These are phyloP conservation scores for Emericellopsis terricola DNA, from an alignment of 495 filamentous ascomycete species.

Conservation along the genomic window DNA sequence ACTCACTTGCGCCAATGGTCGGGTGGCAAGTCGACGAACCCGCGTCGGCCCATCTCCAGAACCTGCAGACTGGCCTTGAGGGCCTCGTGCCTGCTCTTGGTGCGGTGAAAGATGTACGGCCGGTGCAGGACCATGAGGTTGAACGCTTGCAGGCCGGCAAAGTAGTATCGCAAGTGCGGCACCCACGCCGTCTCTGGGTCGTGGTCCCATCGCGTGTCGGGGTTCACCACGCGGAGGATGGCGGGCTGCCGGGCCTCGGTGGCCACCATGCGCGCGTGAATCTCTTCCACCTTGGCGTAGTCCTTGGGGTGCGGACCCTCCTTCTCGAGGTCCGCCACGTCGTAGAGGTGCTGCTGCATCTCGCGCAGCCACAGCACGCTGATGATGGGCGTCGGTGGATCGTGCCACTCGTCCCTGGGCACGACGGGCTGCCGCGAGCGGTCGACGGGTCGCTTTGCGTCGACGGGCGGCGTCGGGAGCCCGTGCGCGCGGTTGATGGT, in stretches of 20 bases:
- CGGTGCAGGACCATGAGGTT: constrained; percentile 43
- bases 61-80: constrained; percentile 35
- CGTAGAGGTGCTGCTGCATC: constrained; percentile 13
- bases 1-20: constrained; percentile 34
- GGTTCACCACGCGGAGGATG: constrained; percentile 30
- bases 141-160: constrained; percentile 29
- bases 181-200: constrained; percentile 34
- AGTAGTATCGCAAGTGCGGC: constrained; percentile 21
- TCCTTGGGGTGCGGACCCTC: constrained; percentile 32
- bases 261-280: constrained; percentile 30
- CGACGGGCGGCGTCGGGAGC: constrained; percentile 21
- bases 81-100: constrained; percentile 29
- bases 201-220: constrained; percentile 35
- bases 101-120: constrained; percentile 42
- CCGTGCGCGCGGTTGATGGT: constrained; percentile 27
- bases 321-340: constrained; percentile 27
- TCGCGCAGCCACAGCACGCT: constrained; percentile 18
- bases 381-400: constrained; percentile 25
- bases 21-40: constrained; percentile 28
- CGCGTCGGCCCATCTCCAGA: constrained; percentile 31
- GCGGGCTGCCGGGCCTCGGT: constrained; percentile 30
- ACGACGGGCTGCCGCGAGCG: constrained; percentile 15
- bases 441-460: constrained; percentile 15
- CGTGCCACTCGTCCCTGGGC: constrained; percentile 12
- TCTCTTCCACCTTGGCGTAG: constrained; percentile 31